Conservation (phyloP, 140 eudicot genomes). For the Ambrosia hybrid region DNA sequence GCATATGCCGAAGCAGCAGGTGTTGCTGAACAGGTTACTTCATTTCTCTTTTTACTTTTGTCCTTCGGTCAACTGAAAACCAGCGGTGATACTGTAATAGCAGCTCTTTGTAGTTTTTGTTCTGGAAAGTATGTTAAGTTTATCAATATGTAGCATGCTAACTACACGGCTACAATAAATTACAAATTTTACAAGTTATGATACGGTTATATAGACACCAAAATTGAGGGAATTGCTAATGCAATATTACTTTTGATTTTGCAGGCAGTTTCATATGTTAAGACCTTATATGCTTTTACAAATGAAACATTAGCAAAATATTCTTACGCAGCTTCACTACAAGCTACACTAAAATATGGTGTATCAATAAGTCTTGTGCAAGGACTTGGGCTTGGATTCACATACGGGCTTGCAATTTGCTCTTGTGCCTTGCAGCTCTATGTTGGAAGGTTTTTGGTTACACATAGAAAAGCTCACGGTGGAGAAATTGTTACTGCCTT, state of each 20-base stretch:
- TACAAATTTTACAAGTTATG: background rate
- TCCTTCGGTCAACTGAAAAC: too few relatives aligned
- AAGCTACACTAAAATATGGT: constrained; percentile 94
- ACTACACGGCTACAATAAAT: background rate
- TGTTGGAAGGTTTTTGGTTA: constrained; percentile 91
- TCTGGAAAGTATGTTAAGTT: constrained; percentile 1
- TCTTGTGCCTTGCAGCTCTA: constrained; percentile 98
- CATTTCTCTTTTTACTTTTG: background rate
- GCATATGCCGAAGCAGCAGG: constrained; percentile 99
- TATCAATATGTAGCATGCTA: background rate
- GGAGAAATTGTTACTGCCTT: constrained; percentile 91
- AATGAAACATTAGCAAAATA: constrained; percentile 94
- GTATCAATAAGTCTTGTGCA: constrained; percentile 94
- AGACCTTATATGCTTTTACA: constrained; percentile 87
- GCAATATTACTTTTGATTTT: constrained; percentile 12
- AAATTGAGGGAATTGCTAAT: background rate
- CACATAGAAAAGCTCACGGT: constrained; percentile 77
- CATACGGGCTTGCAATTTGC: constrained; percentile 97
- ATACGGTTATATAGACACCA: too few relatives aligned
- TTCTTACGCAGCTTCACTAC: constrained; percentile 91
- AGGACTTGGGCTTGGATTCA: constrained; percentile 98
- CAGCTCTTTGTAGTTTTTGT: background rate
- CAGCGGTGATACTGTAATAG: background rate
- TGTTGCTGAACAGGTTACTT: constrained; percentile 91
- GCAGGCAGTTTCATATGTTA: constrained; percentile 87